A percentile compares a stretch with the other conserved stretches of the same genome.
These are phyloP conservation scores for Phialophora expanda DNA, from an alignment of 2,329 filamentous ascomycete species.

Conservation along the genomic window DNA sequence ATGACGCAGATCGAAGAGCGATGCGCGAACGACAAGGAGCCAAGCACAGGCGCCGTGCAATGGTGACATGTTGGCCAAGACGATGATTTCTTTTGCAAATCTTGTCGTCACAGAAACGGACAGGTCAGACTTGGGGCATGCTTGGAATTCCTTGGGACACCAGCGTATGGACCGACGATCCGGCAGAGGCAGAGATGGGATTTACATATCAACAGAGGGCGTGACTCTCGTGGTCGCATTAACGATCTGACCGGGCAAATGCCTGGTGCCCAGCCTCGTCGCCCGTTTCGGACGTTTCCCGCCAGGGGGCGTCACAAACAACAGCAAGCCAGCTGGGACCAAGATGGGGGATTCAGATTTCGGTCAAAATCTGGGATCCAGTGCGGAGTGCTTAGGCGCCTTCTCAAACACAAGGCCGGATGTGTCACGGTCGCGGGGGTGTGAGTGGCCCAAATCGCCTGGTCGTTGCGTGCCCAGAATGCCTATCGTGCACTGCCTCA, in stretches of 20 bases:
- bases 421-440: slow-evolving; percentile 6
- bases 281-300: background rate
- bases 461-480: slow-evolving; percentile 22
- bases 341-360: background rate
- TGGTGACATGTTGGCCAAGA: background rate
- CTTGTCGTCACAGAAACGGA: slow-evolving; percentile 10
- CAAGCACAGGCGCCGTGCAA: slow-evolving; percentile 6
- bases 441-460: slow-evolving; percentile 18
- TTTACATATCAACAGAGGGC: background rate
- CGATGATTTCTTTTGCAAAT: background rate
- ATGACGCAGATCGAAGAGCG: background rate
- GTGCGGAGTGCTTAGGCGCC: slow-evolving; percentile 15
- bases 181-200: background rate
- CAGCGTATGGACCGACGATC: background rate
- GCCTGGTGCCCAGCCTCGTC: background rate
- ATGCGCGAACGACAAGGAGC: background rate
- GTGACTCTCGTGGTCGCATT: background rate
- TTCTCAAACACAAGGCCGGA: slow-evolving; percentile 23
- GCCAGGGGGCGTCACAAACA: background rate
- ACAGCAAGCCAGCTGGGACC: background rate
- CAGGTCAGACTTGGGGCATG: slow-evolving; percentile 4
- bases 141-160: slow-evolving; percentile 1
- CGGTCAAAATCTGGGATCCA: background rate
- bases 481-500: slow-evolving; percentile 27
- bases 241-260: background rate